These are phyloP conservation scores for Nicotiana noctiflora DNA, from an alignment of 257 asterid species.

Conservation along the genomic window DNA sequence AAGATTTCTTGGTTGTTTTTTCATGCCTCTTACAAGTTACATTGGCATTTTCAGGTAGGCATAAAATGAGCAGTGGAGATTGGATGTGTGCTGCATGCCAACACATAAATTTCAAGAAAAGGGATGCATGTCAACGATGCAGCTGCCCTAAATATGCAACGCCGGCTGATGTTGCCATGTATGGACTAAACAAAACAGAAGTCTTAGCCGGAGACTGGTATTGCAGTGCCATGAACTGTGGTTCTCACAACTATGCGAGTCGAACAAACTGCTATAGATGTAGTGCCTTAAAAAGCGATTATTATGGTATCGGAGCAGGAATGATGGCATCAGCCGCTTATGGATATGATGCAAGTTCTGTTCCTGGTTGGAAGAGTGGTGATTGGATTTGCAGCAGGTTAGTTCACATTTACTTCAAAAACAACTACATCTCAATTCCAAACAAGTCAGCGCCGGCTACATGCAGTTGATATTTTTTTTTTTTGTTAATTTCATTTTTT, in stretches of 20 bases:
- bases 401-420: neutral
- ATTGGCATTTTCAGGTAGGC: neutral
- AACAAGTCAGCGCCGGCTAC: neutral
- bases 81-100: conserved; percentile 90
- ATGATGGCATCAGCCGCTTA: conserved; percentile 18
- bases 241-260: conserved; percentile 83
- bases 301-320: conserved; percentile 31
- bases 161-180: conserved; percentile 35
- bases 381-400: conserved; percentile 83
- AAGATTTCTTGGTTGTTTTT: neutral
- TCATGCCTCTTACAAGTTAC: neutral
- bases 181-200: conserved; percentile 33
- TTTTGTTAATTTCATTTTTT: no score
- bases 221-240: conserved; percentile 56
- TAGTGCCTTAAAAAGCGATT: conserved; percentile 39
- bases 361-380: conserved; percentile 88
- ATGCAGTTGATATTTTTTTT: no score
- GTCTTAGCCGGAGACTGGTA: conserved; percentile 88
- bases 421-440: neutral
- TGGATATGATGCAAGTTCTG: conserved; percentile 25
- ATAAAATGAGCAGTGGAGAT: conserved; percentile 68
- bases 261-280: conserved; percentile 60
- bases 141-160: conserved; percentile 65
- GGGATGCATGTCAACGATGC: conserved; percentile 68
- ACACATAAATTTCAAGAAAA: conserved; percentile 57